Conservation (phyloP, 2,329 filamentous ascomycete genomes). For the Penicillium sp. region DNA sequence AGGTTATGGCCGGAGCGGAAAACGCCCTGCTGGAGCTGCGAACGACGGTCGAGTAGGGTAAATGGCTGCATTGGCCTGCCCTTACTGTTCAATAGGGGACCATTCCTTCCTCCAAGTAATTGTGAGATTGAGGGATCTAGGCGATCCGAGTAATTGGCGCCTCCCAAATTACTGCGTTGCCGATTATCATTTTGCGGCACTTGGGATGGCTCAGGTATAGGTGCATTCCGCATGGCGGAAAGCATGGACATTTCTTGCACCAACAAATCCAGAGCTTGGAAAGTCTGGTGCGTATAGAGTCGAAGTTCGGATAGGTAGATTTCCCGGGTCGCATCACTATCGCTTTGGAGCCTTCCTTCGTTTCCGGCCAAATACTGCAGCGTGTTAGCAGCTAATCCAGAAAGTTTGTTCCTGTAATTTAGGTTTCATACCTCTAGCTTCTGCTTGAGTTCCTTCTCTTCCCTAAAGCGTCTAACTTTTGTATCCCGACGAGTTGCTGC, state of each 20-base stretch:
- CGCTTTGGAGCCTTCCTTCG: constrained; percentile 63
- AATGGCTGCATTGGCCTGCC: constrained; percentile 91
- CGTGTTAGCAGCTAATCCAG: constrained; percentile 24
- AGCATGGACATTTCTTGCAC: constrained; percentile 83
- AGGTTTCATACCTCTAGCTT: constrained; percentile 66
- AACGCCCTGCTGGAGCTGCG: constrained; percentile 74
- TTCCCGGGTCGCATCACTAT: constrained; percentile 80
- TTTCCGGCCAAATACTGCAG: constrained; percentile 60
- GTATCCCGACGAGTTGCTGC: constrained; percentile 71
- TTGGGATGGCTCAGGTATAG: constrained; percentile 44
- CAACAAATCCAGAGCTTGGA: constrained; percentile 83
- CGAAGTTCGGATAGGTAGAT: constrained; percentile 74
- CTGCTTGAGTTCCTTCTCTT: constrained; percentile 81
- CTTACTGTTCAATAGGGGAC: constrained; percentile 72
- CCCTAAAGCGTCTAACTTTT: constrained; percentile 82
- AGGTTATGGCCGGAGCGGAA: constrained; percentile 90
- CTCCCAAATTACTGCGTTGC: constrained; percentile 50
- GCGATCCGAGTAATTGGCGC: constrained; percentile 66
- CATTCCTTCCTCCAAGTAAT: constrained; percentile 51
- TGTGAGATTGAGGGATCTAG: constrained; percentile 66
- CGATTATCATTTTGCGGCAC: constrained; percentile 37
- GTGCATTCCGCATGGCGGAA: constrained; percentile 62
- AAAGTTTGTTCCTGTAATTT: constrained; percentile 22
- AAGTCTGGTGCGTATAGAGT: constrained; percentile 74
- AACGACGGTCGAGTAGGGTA: constrained; percentile 75